Percentiles rank a stretch among this genome's conserved stretches.
These are phyloP conservation scores for Suhomyces sp. DNA, from an alignment of 805 yeast species.

Conservation along the genomic window DNA sequence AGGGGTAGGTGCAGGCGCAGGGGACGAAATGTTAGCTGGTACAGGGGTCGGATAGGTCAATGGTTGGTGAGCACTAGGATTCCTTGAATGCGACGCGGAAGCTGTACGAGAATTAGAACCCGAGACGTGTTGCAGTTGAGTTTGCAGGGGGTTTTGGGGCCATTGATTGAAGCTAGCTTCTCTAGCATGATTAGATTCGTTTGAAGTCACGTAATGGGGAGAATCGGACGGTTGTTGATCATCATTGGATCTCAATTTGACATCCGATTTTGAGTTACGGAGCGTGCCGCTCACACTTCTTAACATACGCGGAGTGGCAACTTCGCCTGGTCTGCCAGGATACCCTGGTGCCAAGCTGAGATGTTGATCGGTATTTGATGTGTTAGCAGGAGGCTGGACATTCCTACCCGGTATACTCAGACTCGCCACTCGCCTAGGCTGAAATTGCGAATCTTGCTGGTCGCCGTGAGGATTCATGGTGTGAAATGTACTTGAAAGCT, in stretches of 20 bases:
- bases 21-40: constrained; percentile 1
- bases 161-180: constrained; percentile 13
- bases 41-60: constrained; percentile 1
- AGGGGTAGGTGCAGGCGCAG: constrained; percentile 2
- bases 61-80: background rate
- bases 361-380: background rate
- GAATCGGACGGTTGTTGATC: constrained; percentile 10
- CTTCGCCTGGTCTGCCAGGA: constrained; percentile 27
- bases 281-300: constrained; percentile 50
- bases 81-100: constrained; percentile 5
- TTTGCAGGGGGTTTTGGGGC: constrained; percentile 8
- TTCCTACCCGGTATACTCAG: constrained; percentile 2
- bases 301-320: constrained; percentile 71
- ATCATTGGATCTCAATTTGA: constrained; percentile 8
- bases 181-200: constrained; percentile 13
- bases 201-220: constrained; percentile 10
- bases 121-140: background rate
- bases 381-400: background rate
- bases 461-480: constrained; percentile 3
- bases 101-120: background rate
- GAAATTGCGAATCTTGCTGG: constrained; percentile 3
- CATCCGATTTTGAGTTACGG: constrained; percentile 12
- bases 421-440: constrained; percentile 5
- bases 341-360: background rate
- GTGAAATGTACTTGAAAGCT: background rate